These are phyloP conservation scores for Ascochyta koolunga DNA, from an alignment of 2,329 filamentous ascomycete genomes.

Conservation along the genomic window DNA sequence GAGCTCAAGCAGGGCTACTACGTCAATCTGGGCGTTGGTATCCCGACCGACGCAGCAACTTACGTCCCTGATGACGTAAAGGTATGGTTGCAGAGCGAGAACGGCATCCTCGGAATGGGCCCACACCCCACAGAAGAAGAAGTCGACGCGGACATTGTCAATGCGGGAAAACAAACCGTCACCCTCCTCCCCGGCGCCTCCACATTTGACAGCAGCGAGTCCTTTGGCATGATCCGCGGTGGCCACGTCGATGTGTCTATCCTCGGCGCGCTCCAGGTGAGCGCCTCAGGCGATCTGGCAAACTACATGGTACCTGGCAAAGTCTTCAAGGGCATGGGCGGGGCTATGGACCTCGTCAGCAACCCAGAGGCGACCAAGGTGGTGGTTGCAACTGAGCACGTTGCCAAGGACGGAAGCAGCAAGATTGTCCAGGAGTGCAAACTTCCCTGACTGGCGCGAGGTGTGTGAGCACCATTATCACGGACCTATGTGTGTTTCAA, in stretches of 20 bases:
- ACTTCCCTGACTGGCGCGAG: constrained; percentile 45
- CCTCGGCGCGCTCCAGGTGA: constrained; percentile 88
- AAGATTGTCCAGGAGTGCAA: constrained; percentile 79
- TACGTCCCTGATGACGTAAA: constrained; percentile 68
- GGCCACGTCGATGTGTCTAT: constrained; percentile 88
- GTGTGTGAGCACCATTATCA: constrained; percentile 50
- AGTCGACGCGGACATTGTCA: constrained; percentile 88
- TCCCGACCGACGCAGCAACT: constrained; percentile 86
- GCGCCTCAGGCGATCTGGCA: constrained; percentile 77
- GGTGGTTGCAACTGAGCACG: constrained; percentile 92
- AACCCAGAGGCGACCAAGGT: constrained; percentile 85
- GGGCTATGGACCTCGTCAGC: constrained; percentile 88
- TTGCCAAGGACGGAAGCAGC: constrained; percentile 86
- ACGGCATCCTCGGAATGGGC: constrained; percentile 55
- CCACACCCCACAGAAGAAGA: constrained; percentile 62
- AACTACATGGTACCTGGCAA: constrained; percentile 95
- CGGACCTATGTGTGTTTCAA: constrained; percentile 56
- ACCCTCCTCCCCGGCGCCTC: constrained; percentile 80
- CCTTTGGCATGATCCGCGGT: constrained; percentile 90
- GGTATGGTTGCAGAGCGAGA: constrained; percentile 65
- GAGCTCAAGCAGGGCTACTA: constrained; percentile 97
- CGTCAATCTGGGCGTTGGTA: constrained; percentile 88
- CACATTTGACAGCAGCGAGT: constrained; percentile 85
- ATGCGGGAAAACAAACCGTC: constrained; percentile 92
- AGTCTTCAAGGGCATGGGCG: constrained; percentile 84